Base-by-base conservation (phyloP, 352 stramenopile genomes). In the Phytopythium delawarense region DNA sequence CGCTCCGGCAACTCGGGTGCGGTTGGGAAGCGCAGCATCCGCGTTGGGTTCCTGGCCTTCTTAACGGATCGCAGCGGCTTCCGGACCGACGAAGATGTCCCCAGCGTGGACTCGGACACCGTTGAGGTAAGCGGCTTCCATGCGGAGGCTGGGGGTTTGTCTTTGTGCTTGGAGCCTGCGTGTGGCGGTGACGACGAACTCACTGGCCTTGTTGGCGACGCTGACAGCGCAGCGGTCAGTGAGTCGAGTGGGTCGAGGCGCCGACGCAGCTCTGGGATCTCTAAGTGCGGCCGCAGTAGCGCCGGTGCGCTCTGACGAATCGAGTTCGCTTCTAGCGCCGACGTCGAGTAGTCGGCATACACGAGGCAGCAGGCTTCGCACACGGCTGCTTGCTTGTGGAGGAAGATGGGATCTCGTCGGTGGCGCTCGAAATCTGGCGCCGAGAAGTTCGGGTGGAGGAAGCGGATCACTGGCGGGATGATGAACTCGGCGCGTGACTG, bases 361-460 rank as follows among this genome's bases (percentile, higher is more conserved):
- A 97, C 86, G 21, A 99, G 76, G 56, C 88, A 99, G 69, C 94
- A 99, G 35, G 67, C 71, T 61, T 98, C 94, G 51, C 96, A 99
- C 0, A 98, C 85, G 2, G 75, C 70, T 6, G 92, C 87, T 4
- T 80, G 88, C 71, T 98, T 98, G 70, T 97, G 94, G 8, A 98
- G 67, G 65, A 98, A 99, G 28, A 98, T 88, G 18, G 95, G 92
- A 60, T 99, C 96, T 57, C 79, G 71, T 13, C 88, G 86, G 60
- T 98, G 96, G 48, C 87, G 78, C 32, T 77, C 66, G 72, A 98
- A 98, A 34, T 96, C 91, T 23, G 89, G 76, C 2, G 77, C 68
- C 0, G 73, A 70, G 37, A 98, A 80, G 16, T 78, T 91, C 20
- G 92, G 93, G 63, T 99, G 92, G 7, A 97, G 64, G 28, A 86